Base-by-base conservation (phyloP, 768 basidiomycete species). In the Amanita thiersii region DNA sequence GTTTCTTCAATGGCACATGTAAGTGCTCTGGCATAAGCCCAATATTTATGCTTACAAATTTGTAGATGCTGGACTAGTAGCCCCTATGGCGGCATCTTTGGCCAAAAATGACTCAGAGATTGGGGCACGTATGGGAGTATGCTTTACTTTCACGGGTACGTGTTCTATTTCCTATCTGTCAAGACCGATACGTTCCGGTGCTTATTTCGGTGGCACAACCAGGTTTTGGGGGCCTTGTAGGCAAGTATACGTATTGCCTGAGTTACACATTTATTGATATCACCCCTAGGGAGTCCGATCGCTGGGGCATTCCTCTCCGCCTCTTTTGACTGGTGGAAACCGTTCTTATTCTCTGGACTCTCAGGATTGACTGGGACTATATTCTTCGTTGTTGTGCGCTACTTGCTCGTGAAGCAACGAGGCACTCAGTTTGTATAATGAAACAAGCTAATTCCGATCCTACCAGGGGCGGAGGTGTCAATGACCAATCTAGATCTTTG, bases 311-410 rank as follows among this genome's bases (percentile, higher is more conserved):
- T 81, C 19, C 65, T 81, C 5, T 68, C 74, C 0, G 47, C 61
- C 5, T 54, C 62, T 0, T 78, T 70, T 44, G 50, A 70, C 4
- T 81, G 79, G 79, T 78, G 75, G 73, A 62, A 71, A 24, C 73
- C 75, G 1, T 69, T 69, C 8, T 41, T 78, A 5, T 81, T 78
- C 49, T 62, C 70, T 20, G 77, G 74, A 29, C 20, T 65, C n/a
- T 64, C 54, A 45, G 59, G n/a, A n/a, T 67, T 12, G 38, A 53
- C 17, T 49, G 37, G 28, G 64, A 60, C 2, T 51, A 33, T 8
- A 36, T 39, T 32, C 28, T 39, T 39, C 17, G 3, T 25, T 15
- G 8, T 5, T 25, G 28, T 37, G 17, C 37, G 44, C 6, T 9
- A 6, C n/a, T 24, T 45, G 7, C 17, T 45, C 8, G 36, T 21